Base-by-base conservation (phyloP, 768 basidiomycete genomes). In the Coprinopsis strossmayeri region DNA sequence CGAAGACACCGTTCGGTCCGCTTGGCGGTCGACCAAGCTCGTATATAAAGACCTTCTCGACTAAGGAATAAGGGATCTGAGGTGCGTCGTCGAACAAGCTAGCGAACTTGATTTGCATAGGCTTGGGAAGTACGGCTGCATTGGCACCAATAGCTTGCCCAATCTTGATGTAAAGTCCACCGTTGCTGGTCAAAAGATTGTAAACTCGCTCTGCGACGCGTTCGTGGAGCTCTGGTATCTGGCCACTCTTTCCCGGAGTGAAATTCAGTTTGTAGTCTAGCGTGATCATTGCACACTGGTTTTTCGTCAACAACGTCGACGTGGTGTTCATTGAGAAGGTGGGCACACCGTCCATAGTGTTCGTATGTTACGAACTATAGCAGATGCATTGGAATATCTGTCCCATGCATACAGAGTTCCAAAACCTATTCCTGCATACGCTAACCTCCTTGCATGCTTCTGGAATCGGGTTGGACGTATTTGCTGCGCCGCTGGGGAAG, bases 181-280 rank as follows among this genome's bases (percentile, higher is more conserved):
- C 87, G 64, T 95, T 95, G 34, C 78, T 78, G 0, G 79, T 83
- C 57, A 92, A 79, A 39, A 96, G 72, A 59, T 84, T 68, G 53
- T 79, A 84, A 50, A 97, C 70, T 46, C 91, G 71, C 17, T 82
- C 71, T 0, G 91, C 92, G 9, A 93, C 89, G 37, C 94, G 79
- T 54, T 88, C 79, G 54, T 97, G 94, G 2, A 97, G 68, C 23
- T 79, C 73, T 4, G 88, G 86, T 59, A 95, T 93, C 44, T 72
- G 65, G 23, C 87, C 79, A 0, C 77, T 79, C 51, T 83, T 84
- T 40, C 77, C 76, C 0, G 83, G 81, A 7, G 73, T 81, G 56
- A 95, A 96, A 66, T 94, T 93, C 44, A 86, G 63, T 60, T 97
- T 96, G 70, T 93, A 95, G 69, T 90, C 86, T 49, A 81, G 53